These are phyloP conservation scores for Hygrophoropsis aurantiaca DNA, from an alignment of 768 basidiomycete species.

Conservation along the genomic window DNA sequence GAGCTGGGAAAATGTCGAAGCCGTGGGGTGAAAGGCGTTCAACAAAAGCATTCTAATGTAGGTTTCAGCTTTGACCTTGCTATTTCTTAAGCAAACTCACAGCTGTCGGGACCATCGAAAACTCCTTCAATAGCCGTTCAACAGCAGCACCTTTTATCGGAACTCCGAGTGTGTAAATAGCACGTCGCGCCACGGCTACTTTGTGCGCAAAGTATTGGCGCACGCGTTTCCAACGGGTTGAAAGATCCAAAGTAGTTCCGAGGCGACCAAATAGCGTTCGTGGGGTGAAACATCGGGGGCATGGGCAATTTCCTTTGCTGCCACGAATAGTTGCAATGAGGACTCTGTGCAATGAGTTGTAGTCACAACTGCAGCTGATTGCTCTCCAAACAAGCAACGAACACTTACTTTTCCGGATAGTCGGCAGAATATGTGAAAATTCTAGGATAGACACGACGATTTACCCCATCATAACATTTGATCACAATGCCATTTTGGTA, in stretches of 20 bases:
- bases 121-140: conserved; percentile 9
- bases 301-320: conserved; percentile 27
- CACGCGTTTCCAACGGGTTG: not conserved
- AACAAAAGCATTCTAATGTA: conserved; percentile 36
- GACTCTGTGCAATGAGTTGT: no score
- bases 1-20: conserved; percentile 24
- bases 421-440: conserved; percentile 18
- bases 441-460: conserved; percentile 13
- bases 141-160: conserved; percentile 11
- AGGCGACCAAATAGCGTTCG: conserved; percentile 14
- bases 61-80: not conserved
- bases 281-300: conserved; percentile 25
- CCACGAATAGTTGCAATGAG: conserved; percentile 27
- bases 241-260: conserved; percentile 10
- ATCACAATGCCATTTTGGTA: conserved; percentile 16
- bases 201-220: not conserved
- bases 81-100: conserved; percentile 2
- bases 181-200: not conserved
- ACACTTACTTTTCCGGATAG: conserved; percentile 17
- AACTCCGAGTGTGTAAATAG: conserved; percentile 10
- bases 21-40: conserved; percentile 13
- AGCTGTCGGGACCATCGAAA: conserved; percentile 11
- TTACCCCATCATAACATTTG: conserved; percentile 11
- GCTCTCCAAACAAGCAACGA: no score
- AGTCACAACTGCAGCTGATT: no score